A percentile compares a stretch with the other conserved stretches of the same genome.
These are phyloP conservation scores for Ceratobasidium sp. DNA, from an alignment of 1,284 basidiomycete genomes.

Conservation along the genomic window DNA sequence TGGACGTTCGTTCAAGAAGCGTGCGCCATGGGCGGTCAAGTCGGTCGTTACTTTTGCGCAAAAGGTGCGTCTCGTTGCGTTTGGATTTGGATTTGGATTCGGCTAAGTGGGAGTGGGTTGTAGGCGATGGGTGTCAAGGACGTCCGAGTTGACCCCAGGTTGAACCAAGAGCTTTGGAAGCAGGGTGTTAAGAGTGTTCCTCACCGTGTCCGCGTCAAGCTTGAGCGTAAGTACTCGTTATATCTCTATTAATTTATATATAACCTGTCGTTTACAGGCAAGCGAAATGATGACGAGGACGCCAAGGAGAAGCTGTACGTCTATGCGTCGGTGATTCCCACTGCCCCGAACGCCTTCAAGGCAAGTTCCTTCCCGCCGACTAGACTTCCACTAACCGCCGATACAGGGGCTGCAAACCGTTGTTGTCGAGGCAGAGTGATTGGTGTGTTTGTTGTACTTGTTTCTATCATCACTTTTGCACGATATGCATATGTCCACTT, in stretches of 20 bases:
- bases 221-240: slow-evolving; percentile 78
- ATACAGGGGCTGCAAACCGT: slow-evolving; percentile 85
- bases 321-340: slow-evolving; percentile 82
- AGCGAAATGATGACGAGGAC: slow-evolving; percentile 93
- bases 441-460: slow-evolving; percentile 20
- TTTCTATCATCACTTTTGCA: slow-evolving; percentile 7
- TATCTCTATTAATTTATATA: not conserved
- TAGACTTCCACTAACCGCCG: slow-evolving; percentile 9
- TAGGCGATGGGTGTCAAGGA: slow-evolving; percentile 88
- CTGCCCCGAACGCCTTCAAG: slow-evolving; percentile 76
- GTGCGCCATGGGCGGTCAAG: slow-evolving; percentile 93
- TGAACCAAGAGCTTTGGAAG: slow-evolving; percentile 93
- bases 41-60: slow-evolving; percentile 87
- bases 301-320: slow-evolving; percentile 98
- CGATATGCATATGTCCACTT: slow-evolving; percentile 36
- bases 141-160: slow-evolving; percentile 88
- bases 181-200: slow-evolving; percentile 90
- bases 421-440: slow-evolving; percentile 75
- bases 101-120: not conserved
- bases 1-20: slow-evolving; percentile 91
- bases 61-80: slow-evolving; percentile 53
- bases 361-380: slow-evolving; percentile 53
- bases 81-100: not conserved
- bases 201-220: slow-evolving; percentile 85
- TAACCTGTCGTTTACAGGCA: slow-evolving; percentile 56